phyloP scores from a whole-genome alignment of 2,329 filamentous ascomycete species.

The Epichloe baconii region DNA sequence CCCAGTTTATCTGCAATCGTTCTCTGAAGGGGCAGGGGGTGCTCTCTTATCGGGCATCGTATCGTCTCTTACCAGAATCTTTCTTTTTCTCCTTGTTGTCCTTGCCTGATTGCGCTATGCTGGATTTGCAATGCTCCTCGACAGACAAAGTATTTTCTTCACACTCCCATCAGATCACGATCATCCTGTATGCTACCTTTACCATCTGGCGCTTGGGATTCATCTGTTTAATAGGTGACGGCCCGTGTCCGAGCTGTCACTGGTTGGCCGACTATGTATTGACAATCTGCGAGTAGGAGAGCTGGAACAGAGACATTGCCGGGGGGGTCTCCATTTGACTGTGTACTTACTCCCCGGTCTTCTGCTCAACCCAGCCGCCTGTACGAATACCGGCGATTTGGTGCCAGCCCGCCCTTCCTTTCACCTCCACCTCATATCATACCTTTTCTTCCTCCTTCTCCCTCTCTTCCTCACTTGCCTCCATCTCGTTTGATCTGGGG shows the following conservation, averaged over 20 bases:
- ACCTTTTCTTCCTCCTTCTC: constrained; percentile 1
- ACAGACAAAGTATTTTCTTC: neutral
- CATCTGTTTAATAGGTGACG: neutral
- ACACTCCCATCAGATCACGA: too few species aligned
- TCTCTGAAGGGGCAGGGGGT: neutral
- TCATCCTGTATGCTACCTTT: too few species aligned
- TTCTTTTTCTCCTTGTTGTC: neutral
- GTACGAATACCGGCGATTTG: constrained; percentile 5
- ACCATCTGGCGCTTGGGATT: too few species aligned
- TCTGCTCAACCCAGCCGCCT: constrained; percentile 7
- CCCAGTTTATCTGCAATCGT: neutral
- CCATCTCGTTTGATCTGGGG: neutral
- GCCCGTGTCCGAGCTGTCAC: constrained; percentile 1
- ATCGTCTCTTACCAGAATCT: neutral
- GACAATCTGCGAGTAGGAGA: constrained; percentile 10
- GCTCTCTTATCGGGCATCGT: neutral
- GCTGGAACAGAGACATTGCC: constrained; percentile 12
- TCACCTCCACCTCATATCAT: constrained; percentile 5
- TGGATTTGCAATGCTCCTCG: neutral
- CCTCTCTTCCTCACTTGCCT: neutral
- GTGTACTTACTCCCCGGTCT: constrained; percentile 4
- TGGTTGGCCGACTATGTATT: neutral
- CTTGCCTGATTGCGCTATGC: neutral
- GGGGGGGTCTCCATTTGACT: constrained; percentile 5
- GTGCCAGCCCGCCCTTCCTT: constrained; percentile 4